Evolutionary conservation across 768 basidiomycete species (phyloP).

Genomic region (Boletus reticuloceps): DNA sequence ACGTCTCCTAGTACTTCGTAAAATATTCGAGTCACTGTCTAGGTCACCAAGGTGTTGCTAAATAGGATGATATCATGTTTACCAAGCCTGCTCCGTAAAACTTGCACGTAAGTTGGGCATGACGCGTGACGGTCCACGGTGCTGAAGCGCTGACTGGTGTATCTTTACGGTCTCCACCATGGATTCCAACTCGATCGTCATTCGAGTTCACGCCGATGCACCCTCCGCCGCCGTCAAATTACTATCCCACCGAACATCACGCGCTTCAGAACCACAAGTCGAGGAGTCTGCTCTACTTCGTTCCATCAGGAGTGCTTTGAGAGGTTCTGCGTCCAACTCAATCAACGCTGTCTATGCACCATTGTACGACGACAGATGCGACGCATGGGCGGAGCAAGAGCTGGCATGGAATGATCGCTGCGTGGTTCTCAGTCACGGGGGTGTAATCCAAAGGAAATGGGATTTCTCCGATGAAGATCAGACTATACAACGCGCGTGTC

Average conservation of each 20-base stretch:
- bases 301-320: conserved; percentile 59
- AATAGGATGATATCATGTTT: too few relatives aligned
- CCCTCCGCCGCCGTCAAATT: conserved; percentile 45
- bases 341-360: conserved; percentile 42
- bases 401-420: conserved; percentile 66
- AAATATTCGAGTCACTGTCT: neutral
- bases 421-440: conserved; percentile 64
- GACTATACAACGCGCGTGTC: conserved; percentile 74
- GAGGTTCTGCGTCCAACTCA: conserved; percentile 47
- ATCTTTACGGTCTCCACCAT: conserved; percentile 6
- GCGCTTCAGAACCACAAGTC: neutral
- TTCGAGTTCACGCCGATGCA: conserved; percentile 42
- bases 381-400: conserved; percentile 55
- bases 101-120: too few relatives aligned
- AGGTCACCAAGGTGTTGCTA: neutral
- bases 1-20: conserved; percentile 20
- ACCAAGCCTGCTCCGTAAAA: too few relatives aligned
- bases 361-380: conserved; percentile 37
- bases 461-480: conserved; percentile 69
- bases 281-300: conserved; percentile 44
- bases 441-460: conserved; percentile 72
- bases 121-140: too few relatives aligned
- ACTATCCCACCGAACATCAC: conserved; percentile 33
- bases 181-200: conserved; percentile 18
- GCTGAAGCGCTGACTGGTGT: too few relatives aligned